These are phyloP conservation scores for Vigna trinervia DNA, from an alignment of 306 rosid genomes.

Conservation along the genomic window DNA sequence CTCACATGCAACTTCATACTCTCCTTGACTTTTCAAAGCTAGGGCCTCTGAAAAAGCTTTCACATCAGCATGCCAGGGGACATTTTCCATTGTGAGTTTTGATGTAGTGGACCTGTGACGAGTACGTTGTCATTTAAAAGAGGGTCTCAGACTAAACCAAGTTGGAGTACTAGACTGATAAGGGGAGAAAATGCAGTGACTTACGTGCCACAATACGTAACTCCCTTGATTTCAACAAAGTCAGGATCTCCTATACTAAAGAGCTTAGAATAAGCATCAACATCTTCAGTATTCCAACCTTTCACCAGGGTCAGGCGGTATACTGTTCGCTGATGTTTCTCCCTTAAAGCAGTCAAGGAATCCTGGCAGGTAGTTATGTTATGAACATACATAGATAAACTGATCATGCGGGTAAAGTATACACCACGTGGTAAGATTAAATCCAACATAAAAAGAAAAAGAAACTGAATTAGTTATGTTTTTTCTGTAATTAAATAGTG, in stretches of 20 bases:
- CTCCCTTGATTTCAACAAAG: slow-evolving; percentile 97
- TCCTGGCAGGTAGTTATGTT: slow-evolving; percentile 62
- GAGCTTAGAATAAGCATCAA: slow-evolving; percentile 87
- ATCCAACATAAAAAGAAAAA: neutral
- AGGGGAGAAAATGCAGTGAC: slow-evolving; percentile 36
- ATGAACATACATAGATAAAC: slow-evolving; percentile 33
- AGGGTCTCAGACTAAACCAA: slow-evolving; percentile 18
- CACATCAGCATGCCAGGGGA: slow-evolving; percentile 99
- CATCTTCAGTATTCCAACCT: slow-evolving; percentile 95
- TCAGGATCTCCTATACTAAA: slow-evolving; percentile 87
- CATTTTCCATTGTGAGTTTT: slow-evolving; percentile 98
- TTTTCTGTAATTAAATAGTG: neutral
- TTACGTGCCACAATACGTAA: slow-evolving; percentile 98
- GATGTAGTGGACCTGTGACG: slow-evolving; percentile 82
- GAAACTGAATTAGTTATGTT: neutral
- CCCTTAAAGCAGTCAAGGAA: slow-evolving; percentile 80
- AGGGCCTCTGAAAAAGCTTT: slow-evolving; percentile 88
- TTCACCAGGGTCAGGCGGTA: slow-evolving; percentile 94
- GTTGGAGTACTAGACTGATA: neutral
- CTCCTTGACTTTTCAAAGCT: slow-evolving; percentile 78
- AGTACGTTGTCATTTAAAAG: slow-evolving; percentile 44
- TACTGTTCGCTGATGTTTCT: slow-evolving; percentile 95
- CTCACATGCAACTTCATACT: slow-evolving; percentile 94
- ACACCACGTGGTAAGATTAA: slow-evolving; percentile 23
- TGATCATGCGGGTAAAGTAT: slow-evolving; percentile 26